Evolutionary conservation across 1,284 basidiomycete genomes (phyloP), one percentile per base, ranked within the genome.

Genomic region (Ganoderma leucocontextum): DNA sequence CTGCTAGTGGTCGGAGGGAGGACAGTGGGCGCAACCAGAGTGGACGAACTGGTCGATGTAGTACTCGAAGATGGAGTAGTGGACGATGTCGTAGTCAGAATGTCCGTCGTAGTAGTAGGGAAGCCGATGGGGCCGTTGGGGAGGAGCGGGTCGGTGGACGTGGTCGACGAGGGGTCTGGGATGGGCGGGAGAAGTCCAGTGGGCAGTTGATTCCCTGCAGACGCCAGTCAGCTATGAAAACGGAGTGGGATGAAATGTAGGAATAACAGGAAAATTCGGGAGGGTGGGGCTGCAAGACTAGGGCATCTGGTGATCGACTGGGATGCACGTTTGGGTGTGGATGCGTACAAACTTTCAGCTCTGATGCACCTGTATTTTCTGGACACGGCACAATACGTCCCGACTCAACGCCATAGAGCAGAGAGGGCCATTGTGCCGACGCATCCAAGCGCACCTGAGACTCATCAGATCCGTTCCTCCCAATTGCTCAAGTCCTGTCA

Each of bases 1-100:
- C 53, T 47, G 41, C 61, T 58, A 10, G 61, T 66, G 9, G 64
- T 17, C 6, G 47, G n/a, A 25, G 70, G 52, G 2, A 66, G 68
- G 19, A 69, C 13, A 9, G 70, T 39, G 7, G 67, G 42, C 2
- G 63, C 41, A 3, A 66, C 39, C 25, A 36, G n/a, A 22, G 62
- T 25, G 17, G 62, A 41, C 9, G 67, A 39, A 13, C 49, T 64
- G 29, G 67, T 60, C 25, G 68, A 55, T 22, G 63, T 49, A 36
- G 64, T 64, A 33, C 38, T 47, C 35, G 61, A 33, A 25, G 70
- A n/a, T 1, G 67, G 29, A 13, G 63, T 57, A 12, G 65, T 58
- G 5, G 69, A 44, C 36, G 60, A 25, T 8, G 64, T 38, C 13
- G 67, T 49, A 22, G 55, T 17, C 17, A 35, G 29, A 12, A 17